phyloP scores from a whole-genome alignment of 768 basidiomycete genomes.

The Plicaturopsis crispa region DNA sequence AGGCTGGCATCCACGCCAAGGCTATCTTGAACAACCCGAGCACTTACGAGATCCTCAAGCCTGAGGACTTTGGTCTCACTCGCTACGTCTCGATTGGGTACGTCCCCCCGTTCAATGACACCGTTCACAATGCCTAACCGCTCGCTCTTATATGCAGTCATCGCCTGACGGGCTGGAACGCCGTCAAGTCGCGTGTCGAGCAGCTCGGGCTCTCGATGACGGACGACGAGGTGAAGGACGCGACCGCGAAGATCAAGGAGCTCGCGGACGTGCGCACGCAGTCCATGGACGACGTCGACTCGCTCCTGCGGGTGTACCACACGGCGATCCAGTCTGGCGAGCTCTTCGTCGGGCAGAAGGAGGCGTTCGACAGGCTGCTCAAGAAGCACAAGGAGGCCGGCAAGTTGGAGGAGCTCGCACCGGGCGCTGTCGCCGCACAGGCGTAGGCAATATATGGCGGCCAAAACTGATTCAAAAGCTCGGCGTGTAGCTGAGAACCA shows the following conservation, averaged over 20 bases:
- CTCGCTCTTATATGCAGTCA: slow-evolving; percentile 40
- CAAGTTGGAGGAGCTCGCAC: slow-evolving; percentile 5
- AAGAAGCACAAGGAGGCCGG: slow-evolving; percentile 56
- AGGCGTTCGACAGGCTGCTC: slow-evolving; percentile 81
- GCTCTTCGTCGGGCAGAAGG: slow-evolving; percentile 90
- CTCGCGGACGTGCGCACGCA: slow-evolving; percentile 97
- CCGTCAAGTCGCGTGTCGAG: slow-evolving; percentile 98
- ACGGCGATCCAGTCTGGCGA: slow-evolving; percentile 88
- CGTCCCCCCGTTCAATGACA: slow-evolving; percentile 12
- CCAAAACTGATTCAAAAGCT: too few species aligned
- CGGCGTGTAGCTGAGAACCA: too few species aligned
- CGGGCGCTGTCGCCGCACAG: slow-evolving; percentile 2
- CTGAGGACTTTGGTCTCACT: slow-evolving; percentile 96
- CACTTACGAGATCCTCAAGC: slow-evolving; percentile 99
- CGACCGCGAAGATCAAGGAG: slow-evolving; percentile 98
- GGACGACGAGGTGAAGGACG: slow-evolving; percentile 98
- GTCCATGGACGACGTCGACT: slow-evolving; percentile 99
- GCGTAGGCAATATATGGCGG: too few species aligned
- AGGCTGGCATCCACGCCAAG: slow-evolving; percentile 99
- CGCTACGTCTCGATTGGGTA: slow-evolving; percentile 97
- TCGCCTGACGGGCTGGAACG: slow-evolving; percentile 97
- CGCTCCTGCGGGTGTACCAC: slow-evolving; percentile 92
- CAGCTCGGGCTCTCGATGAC: slow-evolving; percentile 86
- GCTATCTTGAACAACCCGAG: slow-evolving; percentile 99
- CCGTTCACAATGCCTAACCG: background rate